Percentiles rank a stretch among this genome's conserved stretches.
These are phyloP conservation scores for Trichoderma cornu-damae DNA, from an alignment of 2,329 filamentous ascomycete species.

Conservation along the genomic window DNA sequence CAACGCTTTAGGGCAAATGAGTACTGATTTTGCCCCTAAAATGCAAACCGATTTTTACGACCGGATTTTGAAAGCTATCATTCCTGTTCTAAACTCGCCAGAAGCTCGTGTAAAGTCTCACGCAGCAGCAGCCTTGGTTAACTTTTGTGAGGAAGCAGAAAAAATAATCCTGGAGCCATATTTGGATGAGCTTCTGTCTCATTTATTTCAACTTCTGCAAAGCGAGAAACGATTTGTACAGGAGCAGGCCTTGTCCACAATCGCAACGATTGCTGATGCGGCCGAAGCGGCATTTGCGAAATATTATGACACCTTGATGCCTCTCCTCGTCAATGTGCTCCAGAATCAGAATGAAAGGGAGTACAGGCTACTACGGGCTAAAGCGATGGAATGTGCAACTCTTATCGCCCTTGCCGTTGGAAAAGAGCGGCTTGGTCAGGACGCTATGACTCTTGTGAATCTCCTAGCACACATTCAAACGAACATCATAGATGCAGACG, in stretches of 20 bases:
- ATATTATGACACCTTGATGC: constrained; percentile 96
- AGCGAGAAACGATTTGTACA: constrained; percentile 95
- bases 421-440: constrained; percentile 81
- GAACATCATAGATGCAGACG: constrained; percentile 82
- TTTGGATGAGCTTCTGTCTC: constrained; percentile 77
- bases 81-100: constrained; percentile 82
- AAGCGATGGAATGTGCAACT: constrained; percentile 98
- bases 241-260: constrained; percentile 94
- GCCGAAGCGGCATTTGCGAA: constrained; percentile 91
- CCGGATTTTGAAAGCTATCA: constrained; percentile 80
- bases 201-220: constrained; percentile 80
- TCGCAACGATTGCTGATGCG: constrained; percentile 97
- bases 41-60: constrained; percentile 97
- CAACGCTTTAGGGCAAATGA: constrained; percentile 99
- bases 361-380: constrained; percentile 82
- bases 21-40: constrained; percentile 94
- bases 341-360: constrained; percentile 90
- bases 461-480: constrained; percentile 82
- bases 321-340: constrained; percentile 82
- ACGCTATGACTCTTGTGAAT: constrained; percentile 82
- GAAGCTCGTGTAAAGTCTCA: constrained; percentile 95
- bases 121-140: constrained; percentile 93
- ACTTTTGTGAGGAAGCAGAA: constrained; percentile 98
- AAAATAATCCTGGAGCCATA: constrained; percentile 89
- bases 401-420: constrained; percentile 93